Evolutionary conservation across 306 rosid species (phyloP).

Genomic region (Rosa multiflora): DNA sequence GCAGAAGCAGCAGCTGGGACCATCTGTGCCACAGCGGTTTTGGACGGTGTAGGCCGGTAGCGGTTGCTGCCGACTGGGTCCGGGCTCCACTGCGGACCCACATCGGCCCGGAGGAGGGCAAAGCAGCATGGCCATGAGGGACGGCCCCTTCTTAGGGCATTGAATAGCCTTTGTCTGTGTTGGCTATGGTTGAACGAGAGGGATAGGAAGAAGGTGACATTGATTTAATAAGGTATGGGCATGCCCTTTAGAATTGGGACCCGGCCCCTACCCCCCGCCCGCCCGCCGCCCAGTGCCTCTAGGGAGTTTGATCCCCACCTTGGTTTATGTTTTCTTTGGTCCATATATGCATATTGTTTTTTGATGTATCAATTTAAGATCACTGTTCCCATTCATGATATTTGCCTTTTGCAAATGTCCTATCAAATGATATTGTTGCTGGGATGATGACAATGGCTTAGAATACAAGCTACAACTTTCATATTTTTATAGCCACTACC

Average conservation of each 20-base stretch:
- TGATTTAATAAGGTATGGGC: slow-evolving; percentile 23
- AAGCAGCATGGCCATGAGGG: slow-evolving; percentile 35
- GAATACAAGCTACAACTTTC: background rate
- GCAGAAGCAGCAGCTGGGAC: slow-evolving; percentile 21
- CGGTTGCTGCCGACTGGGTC: slow-evolving; percentile 29
- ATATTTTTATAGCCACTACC: background rate
- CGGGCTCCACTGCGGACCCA: slow-evolving; percentile 30
- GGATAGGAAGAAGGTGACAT: slow-evolving; percentile 32
- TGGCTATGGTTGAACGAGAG: slow-evolving; percentile 24
- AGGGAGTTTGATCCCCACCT: background rate
- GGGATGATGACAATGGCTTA: background rate
- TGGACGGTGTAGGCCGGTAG: slow-evolving; percentile 31
- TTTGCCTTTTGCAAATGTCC: background rate
- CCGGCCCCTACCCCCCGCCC: background rate
- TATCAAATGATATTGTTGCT: background rate
- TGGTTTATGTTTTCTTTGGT: background rate
- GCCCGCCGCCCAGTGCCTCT: no score
- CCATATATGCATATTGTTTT: background rate
- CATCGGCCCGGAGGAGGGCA: slow-evolving; percentile 27
- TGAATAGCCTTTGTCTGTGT: slow-evolving; percentile 51
- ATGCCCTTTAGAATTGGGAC: background rate
- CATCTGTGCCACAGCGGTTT: slow-evolving; percentile 32
- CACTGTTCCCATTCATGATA: background rate
- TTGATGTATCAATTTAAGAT: background rate
- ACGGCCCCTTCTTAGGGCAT: slow-evolving; percentile 37